Base-by-base conservation (phyloP, 2,329 filamentous ascomycete genomes). In the Hansfordia pulvinata region DNA sequence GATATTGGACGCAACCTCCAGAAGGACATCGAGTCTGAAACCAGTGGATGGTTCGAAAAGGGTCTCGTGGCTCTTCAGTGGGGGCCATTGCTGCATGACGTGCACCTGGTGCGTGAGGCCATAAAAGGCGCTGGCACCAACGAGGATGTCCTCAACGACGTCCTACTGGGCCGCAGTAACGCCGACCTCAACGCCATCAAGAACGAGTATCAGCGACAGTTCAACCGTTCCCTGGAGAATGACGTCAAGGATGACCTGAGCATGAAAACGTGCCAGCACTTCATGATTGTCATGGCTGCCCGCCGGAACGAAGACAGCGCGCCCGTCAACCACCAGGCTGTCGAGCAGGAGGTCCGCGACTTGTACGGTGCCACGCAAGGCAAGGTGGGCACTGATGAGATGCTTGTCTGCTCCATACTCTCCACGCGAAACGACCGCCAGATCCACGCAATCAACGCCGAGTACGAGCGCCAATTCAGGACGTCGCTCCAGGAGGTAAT, bases 181-280 rank as follows among this genome's bases (percentile, higher is more conserved):
- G 84, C 85, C 18, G 88, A 96, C 41, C 61, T 98, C 20, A 66
- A 71, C 28, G 83, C 82, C 20, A 94, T 98, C 61, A 93, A 92
- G 56, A 53, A 61, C 24, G 68, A 73, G 11, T 96, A 93, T 49
- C 65, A 76, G 23, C 65, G 66, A 10, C 70, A 66, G 1, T 85
- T 76, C 57, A 59, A 61, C 19, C 65, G 65, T 12, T 62, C 65
- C 10, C 66, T 96, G 1, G 77, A 86, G 41, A 56, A 61, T 9
- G 79, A 80, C 29, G 70, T 96, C 35, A 73, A 72, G 37, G 69
- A 66, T 12, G 88, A 96, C 39, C 59, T 96, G 12, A 88, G 79
- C 38, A 69, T 81, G 51, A 90, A 90, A 55, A 94, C 88, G 0
- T 76, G 86, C 48, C 62, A 75, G 12, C 74, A 94, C 40, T 96